Base-by-base conservation (phyloP, 768 basidiomycete species). In the Boletus speciosus region DNA sequence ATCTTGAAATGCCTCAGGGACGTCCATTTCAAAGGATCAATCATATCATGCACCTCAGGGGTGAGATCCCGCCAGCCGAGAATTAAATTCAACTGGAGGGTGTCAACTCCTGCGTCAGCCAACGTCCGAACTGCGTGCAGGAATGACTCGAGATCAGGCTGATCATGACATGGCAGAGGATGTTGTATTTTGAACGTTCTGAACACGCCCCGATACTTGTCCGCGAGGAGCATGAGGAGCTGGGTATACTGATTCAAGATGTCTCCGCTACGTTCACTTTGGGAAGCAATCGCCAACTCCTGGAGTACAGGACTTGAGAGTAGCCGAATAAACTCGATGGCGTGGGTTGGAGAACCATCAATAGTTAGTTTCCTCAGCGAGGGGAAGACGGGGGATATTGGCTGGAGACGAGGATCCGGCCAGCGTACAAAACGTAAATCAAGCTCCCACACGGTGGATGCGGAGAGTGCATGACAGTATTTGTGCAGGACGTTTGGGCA, bases 401-500 rank as follows among this genome's bases (percentile, higher is more conserved):
- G 56, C 9, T 56, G 60, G 44, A 66, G 37, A 45, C 54, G 56
- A 29, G 47, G 41, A 19, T 61, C 65, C 23, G 65, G 61, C 64
- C 64, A 65, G 40, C 54, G 61, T 21, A 61, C 55, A 35, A 65
- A 54, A 21, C 61, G 65, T 34, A 66, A 50, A 48, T 65, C 64
- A 38, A 66, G 62, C 39, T 64, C 65, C 34, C 15, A 40, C 39
- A 65, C 29, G 36, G 45, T 3, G 8, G 63, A 64, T 25, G 54
- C 56, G 11, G 65, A 64, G 39, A 66, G 47, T 23, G 55, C 55
- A 38, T 65, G 57, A 21, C 51, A 59, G 15, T 59, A 66, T 62
- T 62, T 67, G 35, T 67, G 65, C 19, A 66, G 50, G 21, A 67
- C 64, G 11, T 57, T 61, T 39, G 64, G 65, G 23, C 23, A 19